Evolutionary conservation across 139 green algal species (phyloP).

Genomic region (Deuterostichococcus epilithicus): DNA sequence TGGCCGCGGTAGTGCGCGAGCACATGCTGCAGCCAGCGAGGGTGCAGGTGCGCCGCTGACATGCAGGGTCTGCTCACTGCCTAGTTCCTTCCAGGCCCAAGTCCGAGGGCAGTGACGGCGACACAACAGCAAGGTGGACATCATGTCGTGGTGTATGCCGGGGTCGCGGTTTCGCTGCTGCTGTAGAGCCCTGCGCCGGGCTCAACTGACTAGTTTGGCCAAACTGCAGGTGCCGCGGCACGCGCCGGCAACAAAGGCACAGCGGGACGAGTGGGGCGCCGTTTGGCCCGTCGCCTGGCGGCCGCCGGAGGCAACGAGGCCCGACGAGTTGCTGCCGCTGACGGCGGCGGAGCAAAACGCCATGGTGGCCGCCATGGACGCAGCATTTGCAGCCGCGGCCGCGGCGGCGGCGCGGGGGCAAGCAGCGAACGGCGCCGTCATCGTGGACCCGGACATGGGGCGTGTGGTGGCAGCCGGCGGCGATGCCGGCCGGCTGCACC

Average conservation of each 20-base stretch:
- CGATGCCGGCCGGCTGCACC: neutral
- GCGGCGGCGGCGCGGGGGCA: neutral
- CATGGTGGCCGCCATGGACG: constrained; percentile 30
- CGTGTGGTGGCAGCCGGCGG: constrained; percentile 10
- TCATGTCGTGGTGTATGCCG: no score
- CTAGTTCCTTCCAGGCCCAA: no score
- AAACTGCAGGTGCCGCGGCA: constrained; percentile 35
- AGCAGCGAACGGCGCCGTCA: constrained; percentile 54
- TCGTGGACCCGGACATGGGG: constrained; percentile 53
- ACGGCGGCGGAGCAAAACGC: neutral
- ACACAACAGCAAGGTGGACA: no score
- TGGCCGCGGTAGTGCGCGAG: no score
- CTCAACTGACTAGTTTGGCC: constrained; percentile 7
- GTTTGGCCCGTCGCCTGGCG: constrained; percentile 75
- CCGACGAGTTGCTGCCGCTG: neutral
- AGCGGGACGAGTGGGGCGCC: constrained; percentile 55
- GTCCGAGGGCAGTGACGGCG: no score
- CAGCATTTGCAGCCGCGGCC: constrained; percentile 23
- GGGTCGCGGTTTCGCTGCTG: no score
- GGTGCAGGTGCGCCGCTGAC: no score
- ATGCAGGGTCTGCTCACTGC: no score
- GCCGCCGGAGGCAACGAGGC: constrained; percentile 26
- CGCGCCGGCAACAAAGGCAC: constrained; percentile 42
- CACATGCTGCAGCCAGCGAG: no score
- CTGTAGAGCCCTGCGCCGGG: no score